Conservation (phyloP, 2,329 filamentous ascomycete genomes). For the Gliomastix tumulicola region DNA sequence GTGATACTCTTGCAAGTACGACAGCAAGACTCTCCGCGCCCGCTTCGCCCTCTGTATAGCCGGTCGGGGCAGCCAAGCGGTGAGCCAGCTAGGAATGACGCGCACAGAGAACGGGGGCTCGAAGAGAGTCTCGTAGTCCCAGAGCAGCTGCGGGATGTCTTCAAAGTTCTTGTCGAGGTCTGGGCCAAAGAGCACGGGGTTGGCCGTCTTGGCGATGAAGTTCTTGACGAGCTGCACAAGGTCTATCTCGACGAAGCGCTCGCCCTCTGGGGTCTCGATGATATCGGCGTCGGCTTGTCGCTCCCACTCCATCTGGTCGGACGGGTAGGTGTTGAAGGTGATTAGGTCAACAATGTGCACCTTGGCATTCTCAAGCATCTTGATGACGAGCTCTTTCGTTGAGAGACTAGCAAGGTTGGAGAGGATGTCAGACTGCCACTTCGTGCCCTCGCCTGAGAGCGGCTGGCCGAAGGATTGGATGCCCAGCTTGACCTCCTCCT, state of each 20-base stretch:
- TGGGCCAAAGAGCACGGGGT: conserved; percentile 26
- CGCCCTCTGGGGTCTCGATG: conserved; percentile 13
- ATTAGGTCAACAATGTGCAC: conserved; percentile 23
- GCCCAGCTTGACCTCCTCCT: no score
- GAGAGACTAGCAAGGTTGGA: conserved; percentile 1
- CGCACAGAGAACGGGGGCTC: no score
- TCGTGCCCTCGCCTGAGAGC: background rate
- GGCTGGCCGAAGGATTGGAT: no score
- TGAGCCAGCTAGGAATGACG: conserved; percentile 18
- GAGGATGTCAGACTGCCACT: conserved; percentile 7
- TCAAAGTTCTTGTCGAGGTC: conserved; percentile 32
- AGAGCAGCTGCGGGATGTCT: conserved; percentile 27
- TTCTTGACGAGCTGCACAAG: conserved; percentile 23
- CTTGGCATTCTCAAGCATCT: conserved; percentile 18
- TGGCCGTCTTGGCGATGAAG: conserved; percentile 26
- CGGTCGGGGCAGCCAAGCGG: conserved; percentile 23
- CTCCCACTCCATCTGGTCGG: conserved; percentile 32
- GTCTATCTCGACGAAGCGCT: conserved; percentile 19
- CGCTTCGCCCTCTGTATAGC: conserved; percentile 20
- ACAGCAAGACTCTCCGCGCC: conserved; percentile 18
- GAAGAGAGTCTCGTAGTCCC: conserved; percentile 29
- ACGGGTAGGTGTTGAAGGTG: conserved; percentile 26
- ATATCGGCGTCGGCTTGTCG: conserved; percentile 19
- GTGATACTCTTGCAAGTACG: conserved; percentile 22
- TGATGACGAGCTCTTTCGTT: conserved; percentile 7